These are phyloP conservation scores for Sporothrix variecibatus DNA, from an alignment of 2,329 filamentous ascomycete species.

Conservation along the genomic window DNA sequence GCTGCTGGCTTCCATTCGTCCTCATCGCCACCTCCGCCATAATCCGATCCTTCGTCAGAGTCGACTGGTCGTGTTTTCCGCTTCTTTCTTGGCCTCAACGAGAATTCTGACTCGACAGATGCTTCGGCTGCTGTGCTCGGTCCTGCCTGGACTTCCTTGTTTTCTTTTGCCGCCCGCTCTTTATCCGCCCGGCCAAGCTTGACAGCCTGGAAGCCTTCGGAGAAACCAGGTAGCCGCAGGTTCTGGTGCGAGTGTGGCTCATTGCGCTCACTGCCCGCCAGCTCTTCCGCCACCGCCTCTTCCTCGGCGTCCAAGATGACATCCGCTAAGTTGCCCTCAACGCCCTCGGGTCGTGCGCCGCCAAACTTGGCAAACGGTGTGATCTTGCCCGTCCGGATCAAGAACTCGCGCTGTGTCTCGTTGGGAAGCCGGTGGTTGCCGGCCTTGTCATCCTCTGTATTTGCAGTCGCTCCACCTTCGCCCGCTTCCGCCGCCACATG, in stretches of 20 bases:
- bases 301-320: slow-evolving; percentile 82
- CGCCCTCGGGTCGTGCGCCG: slow-evolving; percentile 60
- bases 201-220: slow-evolving; percentile 44
- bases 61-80: slow-evolving; percentile 41
- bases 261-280: slow-evolving; percentile 46
- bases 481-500: slow-evolving; percentile 43
- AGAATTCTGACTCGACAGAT: slow-evolving; percentile 55
- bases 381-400: slow-evolving; percentile 96
- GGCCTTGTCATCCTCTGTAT: slow-evolving; percentile 38
- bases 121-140: slow-evolving; percentile 40
- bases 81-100: slow-evolving; percentile 60
- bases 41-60: slow-evolving; percentile 20
- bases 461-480: slow-evolving; percentile 31
- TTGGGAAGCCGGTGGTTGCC: slow-evolving; percentile 68
- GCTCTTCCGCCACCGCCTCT: slow-evolving; percentile 58
- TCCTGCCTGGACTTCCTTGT: slow-evolving; percentile 7
- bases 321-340: slow-evolving; percentile 71
- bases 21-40: slow-evolving; percentile 48
- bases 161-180: not conserved
- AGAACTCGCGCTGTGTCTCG: slow-evolving; percentile 82
- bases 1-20: slow-evolving; percentile 31
- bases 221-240: slow-evolving; percentile 72
- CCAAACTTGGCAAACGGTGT: slow-evolving; percentile 88
- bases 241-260: slow-evolving; percentile 69
- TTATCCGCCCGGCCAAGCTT: not conserved